Evolutionary conservation across 345 rosid genomes (phyloP).

Genomic region (Hevea brasiliensis): DNA sequence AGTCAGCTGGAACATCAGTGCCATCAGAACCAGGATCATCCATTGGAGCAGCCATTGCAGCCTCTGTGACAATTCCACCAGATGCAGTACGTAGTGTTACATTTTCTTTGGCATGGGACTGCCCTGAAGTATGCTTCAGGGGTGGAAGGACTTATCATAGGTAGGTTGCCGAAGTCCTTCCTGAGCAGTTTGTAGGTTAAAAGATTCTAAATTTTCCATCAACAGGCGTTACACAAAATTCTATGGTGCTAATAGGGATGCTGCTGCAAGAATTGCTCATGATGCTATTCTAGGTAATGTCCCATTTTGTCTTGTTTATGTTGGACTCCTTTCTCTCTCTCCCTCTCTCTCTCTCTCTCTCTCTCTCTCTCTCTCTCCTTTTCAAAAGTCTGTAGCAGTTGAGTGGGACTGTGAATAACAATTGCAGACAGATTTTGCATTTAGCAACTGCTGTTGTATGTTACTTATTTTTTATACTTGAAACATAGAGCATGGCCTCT

Average conservation of each 20-base stretch:
- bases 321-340: background rate
- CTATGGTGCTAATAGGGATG: constrained; percentile 66
- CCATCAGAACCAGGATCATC: constrained; percentile 79
- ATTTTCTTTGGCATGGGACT: constrained; percentile 93
- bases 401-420: background rate
- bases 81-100: constrained; percentile 53
- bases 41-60: constrained; percentile 92
- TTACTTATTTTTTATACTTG: constrained; percentile 14
- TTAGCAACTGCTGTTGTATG: background rate
- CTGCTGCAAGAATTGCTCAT: constrained; percentile 75
- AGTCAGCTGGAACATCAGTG: constrained; percentile 32
- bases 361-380: too few relatives aligned
- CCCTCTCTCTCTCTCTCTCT: background rate
- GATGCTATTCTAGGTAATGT: constrained; percentile 78
- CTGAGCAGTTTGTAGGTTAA: background rate
- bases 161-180: constrained; percentile 26
- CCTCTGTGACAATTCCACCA: constrained; percentile 59
- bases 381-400: too few relatives aligned
- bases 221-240: constrained; percentile 84
- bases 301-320: background rate
- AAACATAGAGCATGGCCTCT: constrained; percentile 59
- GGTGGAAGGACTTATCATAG: constrained; percentile 70
- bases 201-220: constrained; percentile 24
- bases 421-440: background rate
- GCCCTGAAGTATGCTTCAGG: constrained; percentile 70